Evolutionary conservation across 1,139 yeast species (phyloP).

Genomic region (Eremothecium coryli): DNA sequence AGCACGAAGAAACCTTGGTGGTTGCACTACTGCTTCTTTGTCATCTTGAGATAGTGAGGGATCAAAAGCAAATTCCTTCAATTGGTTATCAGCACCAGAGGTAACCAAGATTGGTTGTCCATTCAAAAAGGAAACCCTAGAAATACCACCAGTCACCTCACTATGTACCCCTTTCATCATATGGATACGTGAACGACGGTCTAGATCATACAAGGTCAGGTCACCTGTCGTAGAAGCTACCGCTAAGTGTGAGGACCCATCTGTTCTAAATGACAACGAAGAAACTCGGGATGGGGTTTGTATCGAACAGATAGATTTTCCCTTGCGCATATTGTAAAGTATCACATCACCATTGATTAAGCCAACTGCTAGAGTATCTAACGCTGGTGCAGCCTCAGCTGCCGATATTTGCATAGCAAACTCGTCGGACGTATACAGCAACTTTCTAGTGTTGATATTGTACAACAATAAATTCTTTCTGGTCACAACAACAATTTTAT

Average conservation of each 20-base stretch:
- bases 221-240: slow-evolving; percentile 78
- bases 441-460: slow-evolving; percentile 72
- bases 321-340: slow-evolving; percentile 63
- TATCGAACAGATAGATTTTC: slow-evolving; percentile 47
- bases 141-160: slow-evolving; percentile 72
- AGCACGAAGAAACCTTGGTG: slow-evolving; percentile 86
- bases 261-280: slow-evolving; percentile 82
- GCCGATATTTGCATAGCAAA: slow-evolving; percentile 47
- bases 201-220: slow-evolving; percentile 74
- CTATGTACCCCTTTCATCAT: slow-evolving; percentile 63
- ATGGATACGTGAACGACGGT: slow-evolving; percentile 64
- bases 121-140: slow-evolving; percentile 64
- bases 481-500: slow-evolving; percentile 74
- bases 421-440: slow-evolving; percentile 51
- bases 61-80: slow-evolving; percentile 89
- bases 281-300: slow-evolving; percentile 53
- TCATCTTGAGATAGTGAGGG: slow-evolving; percentile 70
- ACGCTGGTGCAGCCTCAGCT: slow-evolving; percentile 74
- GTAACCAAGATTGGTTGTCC: slow-evolving; percentile 93
- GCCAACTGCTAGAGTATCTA: slow-evolving; percentile 78
- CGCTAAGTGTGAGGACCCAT: slow-evolving; percentile 77
- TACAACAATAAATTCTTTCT: slow-evolving; percentile 50
- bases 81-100: slow-evolving; percentile 82
- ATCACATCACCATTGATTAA: slow-evolving; percentile 57
- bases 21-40: slow-evolving; percentile 51